These are phyloP conservation scores for Mangifera indica DNA, from an alignment of 345 rosid genomes.

Conservation along the genomic window DNA sequence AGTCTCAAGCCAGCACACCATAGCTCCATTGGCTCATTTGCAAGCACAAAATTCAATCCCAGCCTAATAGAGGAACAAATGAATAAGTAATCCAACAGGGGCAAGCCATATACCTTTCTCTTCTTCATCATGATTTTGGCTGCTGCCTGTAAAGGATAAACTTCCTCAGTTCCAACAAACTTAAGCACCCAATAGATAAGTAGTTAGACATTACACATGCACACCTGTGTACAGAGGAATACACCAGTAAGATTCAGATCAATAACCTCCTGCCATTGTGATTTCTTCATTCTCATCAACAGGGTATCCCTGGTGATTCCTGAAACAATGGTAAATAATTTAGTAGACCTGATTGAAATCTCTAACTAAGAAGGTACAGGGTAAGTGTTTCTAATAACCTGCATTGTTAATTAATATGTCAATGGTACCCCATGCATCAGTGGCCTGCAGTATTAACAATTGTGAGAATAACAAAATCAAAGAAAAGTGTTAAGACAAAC, in stretches of 20 bases:
- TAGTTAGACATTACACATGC: constrained; percentile 16
- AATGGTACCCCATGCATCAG: constrained; percentile 93
- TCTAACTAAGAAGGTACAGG: neutral
- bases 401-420: constrained; percentile 94
- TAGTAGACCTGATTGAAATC: constrained; percentile 23
- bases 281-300: constrained; percentile 88
- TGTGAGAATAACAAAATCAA: constrained; percentile 1
- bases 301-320: constrained; percentile 88
- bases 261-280: constrained; percentile 95
- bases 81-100: neutral
- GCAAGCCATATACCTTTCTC: constrained; percentile 51
- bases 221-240: constrained; percentile 92
- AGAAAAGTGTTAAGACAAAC: constrained; percentile 8
- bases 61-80: constrained; percentile 2
- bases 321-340: constrained; percentile 39
- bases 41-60: neutral
- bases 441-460: constrained; percentile 57
- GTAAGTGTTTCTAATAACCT: constrained; percentile 44
- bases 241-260: constrained; percentile 94
- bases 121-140: constrained; percentile 94
- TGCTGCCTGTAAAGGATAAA: constrained; percentile 73
- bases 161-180: constrained; percentile 26
- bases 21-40: constrained; percentile 6
- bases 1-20: neutral
- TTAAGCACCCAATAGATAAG: constrained; percentile 14